Evolutionary conservation across 495 filamentous ascomycete genomes (phyloP).

Genomic region (Hyphodiscus hymeniophilus): DNA sequence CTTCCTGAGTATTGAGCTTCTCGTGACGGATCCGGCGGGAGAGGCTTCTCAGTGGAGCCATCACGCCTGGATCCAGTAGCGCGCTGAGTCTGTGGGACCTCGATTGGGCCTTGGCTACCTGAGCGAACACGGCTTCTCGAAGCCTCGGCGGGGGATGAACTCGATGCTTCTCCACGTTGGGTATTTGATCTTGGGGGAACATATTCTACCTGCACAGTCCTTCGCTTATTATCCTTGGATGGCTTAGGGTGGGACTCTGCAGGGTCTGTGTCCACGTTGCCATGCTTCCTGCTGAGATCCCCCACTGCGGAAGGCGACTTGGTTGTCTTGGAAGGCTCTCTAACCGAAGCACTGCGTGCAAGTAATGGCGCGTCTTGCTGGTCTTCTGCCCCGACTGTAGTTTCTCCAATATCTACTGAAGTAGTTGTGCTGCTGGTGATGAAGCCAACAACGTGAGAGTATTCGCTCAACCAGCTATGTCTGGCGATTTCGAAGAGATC

Average conservation of each 20-base stretch:
- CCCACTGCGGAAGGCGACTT: conserved; percentile 47
- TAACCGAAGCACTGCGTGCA: conserved; percentile 80
- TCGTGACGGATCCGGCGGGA: conserved; percentile 40
- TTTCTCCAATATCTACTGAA: conserved; percentile 73
- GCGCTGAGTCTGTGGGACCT: conserved; percentile 8
- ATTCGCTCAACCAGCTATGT: conserved; percentile 98
- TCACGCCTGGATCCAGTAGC: conserved; percentile 20
- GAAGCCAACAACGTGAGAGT: conserved; percentile 86
- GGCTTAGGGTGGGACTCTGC: conserved; percentile 54
- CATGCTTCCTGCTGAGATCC: conserved; percentile 65
- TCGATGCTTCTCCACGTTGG: conserved; percentile 45
- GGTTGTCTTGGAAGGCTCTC: conserved; percentile 72
- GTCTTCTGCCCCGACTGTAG: conserved; percentile 63
- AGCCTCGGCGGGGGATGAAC: conserved; percentile 12
- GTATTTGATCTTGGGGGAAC: conserved; percentile 86
- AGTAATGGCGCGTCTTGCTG: conserved; percentile 56
- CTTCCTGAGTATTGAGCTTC: conserved; percentile 34
- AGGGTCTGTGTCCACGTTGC: conserved; percentile 63
- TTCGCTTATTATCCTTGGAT: conserved; percentile 73
- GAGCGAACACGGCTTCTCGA: conserved; percentile 27
- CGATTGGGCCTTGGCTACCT: conserved; percentile 24
- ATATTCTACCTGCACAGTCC: conserved; percentile 97
- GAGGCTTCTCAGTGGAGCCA: conserved; percentile 37
- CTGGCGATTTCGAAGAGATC: conserved; percentile 96
- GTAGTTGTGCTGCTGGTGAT: conserved; percentile 93